Evolutionary conservation across 257 asterid genomes (phyloP), one percentile per base, ranked within the genome.

Genomic region (Scutellaria galericulata): DNA sequence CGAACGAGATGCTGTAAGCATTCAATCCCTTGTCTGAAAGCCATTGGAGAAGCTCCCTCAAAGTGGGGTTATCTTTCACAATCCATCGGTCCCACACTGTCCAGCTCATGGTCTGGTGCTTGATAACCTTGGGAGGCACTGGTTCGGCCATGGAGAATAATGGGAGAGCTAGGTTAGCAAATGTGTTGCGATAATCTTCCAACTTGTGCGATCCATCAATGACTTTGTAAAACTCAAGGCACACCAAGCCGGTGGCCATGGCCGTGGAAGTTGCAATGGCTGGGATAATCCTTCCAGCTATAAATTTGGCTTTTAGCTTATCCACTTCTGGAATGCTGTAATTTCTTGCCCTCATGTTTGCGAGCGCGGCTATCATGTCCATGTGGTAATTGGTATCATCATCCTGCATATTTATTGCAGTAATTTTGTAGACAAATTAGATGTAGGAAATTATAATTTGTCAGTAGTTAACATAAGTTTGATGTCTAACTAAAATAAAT

Each of bases 341-440:
- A 66, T 92, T 92, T 72, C 98, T 86, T 20, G 98, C 98, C 83
- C 98, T 90, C 98, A 92, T 92, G 85, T 92, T 92, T 9, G 98
- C 98, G 35, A 92, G 96, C 12, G 92, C 97, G 0, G 98, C 91
- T 42, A 92, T 88, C 75, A 88, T 68, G 79, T 92, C 98, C 97
- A 92, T 90, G 77, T 92, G 98, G 82, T 87, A 88, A 71, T 92
- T 92, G 54, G 96, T 87, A 65, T 90, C 98, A 39, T 92, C 98
- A 41, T 92, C 98, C 98, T 92, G 89, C 75, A 56, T 5, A n/a
- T 75, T 37, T 40, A 48, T 3, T 53, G 10, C 7, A 50, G 45
- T 12, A 64, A 54, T 44, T 42, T 53, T 9, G 41, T 55, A 50
- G 63, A 70, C 24, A 44, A 15, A 55, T 24, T 50, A 75, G 15